These are phyloP conservation scores for Babesia bigemina DNA, from an alignment of 169 alveolate species.

Conservation along the genomic window DNA sequence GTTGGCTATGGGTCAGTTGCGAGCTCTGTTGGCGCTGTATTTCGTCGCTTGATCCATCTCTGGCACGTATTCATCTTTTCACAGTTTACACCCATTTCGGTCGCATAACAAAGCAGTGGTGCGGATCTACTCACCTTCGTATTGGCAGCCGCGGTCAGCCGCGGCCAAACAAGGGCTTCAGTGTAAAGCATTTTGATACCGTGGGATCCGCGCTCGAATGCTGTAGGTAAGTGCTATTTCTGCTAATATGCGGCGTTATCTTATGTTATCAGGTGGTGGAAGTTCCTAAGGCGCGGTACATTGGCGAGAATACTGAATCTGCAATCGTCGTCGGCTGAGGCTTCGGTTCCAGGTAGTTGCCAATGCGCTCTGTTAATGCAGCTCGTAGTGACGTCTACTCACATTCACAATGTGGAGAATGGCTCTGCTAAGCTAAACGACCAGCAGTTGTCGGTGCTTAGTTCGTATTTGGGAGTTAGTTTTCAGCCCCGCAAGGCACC, in stretches of 20 bases:
- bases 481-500: conserved; percentile 6
- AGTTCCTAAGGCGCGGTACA: conserved; percentile 56
- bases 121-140: conserved; percentile 71
- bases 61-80: too few relatives aligned
- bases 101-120: conserved; percentile 68
- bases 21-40: too few relatives aligned
- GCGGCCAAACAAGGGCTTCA: conserved; percentile 68
- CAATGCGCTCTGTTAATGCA: background rate
- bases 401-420: conserved; percentile 29
- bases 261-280: conserved; percentile 59
- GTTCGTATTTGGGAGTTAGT: conserved; percentile 48
- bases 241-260: background rate
- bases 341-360: conserved; percentile 1
- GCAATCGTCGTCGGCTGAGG: background rate
- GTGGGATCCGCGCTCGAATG: conserved; percentile 57
- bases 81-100: conserved; percentile 31
- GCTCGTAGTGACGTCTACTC: conserved; percentile 14
- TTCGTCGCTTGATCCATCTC: too few relatives aligned
- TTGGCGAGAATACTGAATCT: conserved; percentile 41
- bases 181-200: conserved; percentile 20
- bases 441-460: conserved; percentile 29
- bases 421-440: conserved; percentile 19
- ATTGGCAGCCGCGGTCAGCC: conserved; percentile 68
- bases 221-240: conserved; percentile 36
- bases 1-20: too few relatives aligned